phyloP scores from a whole-genome alignment of 1,139 yeast genomes.

The Geotrichum bryndzae region DNA sequence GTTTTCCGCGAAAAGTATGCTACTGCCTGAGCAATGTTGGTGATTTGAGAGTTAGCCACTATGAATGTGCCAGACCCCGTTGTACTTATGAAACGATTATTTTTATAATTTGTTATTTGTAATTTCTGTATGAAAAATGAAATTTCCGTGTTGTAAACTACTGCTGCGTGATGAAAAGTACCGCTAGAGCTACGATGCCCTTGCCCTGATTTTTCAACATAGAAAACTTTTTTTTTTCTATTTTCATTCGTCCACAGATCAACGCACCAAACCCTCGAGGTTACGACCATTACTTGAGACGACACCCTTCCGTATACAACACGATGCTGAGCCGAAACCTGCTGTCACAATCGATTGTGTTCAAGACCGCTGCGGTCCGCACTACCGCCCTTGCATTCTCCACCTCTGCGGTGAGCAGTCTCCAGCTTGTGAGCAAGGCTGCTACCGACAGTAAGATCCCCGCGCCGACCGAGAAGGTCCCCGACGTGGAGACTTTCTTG shows the following conservation, averaged over 20 bases:
- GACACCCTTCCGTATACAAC: background rate
- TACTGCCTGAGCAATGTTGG: constrained; percentile 51
- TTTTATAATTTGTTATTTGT: background rate
- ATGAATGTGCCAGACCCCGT: background rate
- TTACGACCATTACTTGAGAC: background rate
- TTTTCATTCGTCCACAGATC: background rate
- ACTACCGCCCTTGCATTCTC: background rate
- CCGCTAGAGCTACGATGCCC: background rate
- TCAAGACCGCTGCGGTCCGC: background rate
- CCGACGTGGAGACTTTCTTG: constrained; percentile 70
- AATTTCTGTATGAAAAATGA: background rate
- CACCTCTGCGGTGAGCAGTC: background rate
- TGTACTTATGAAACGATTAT: background rate
- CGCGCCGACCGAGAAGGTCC: constrained; percentile 47
- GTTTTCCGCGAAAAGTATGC: constrained; percentile 88
- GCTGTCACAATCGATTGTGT: background rate
- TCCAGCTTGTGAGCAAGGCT: background rate
- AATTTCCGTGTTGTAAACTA: background rate
- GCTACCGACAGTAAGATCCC: background rate
- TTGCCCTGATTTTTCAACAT: background rate
- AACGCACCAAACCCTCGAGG: background rate
- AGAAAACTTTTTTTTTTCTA: background rate
- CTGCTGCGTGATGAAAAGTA: background rate
- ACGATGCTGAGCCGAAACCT: background rate
- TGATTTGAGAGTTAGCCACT: constrained; percentile 44